These are phyloP conservation scores for Mortierella alpina DNA, from an alignment of 192 early-diverging fungal genomes.

Conservation along the genomic window DNA sequence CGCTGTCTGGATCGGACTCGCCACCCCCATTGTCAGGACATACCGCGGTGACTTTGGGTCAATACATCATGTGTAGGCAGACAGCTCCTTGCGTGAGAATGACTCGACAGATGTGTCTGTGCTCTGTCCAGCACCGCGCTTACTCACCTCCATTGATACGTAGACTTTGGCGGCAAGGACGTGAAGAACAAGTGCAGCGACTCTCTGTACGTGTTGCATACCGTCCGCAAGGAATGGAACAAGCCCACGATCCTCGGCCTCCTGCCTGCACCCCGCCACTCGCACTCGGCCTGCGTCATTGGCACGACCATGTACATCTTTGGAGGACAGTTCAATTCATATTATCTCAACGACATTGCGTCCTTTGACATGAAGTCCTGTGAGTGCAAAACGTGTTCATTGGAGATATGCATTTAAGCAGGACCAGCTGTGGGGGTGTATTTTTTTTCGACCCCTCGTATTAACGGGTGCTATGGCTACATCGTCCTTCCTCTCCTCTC, in stretches of 20 bases:
- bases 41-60: slow-evolving; percentile 47
- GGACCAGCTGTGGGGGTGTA: not conserved
- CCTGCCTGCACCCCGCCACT: slow-evolving; percentile 45
- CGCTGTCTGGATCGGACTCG: slow-evolving; percentile 16
- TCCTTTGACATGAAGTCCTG: slow-evolving; percentile 61
- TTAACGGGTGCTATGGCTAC: not conserved
- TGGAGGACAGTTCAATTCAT: slow-evolving; percentile 60
- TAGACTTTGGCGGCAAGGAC: slow-evolving; percentile 53
- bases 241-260: slow-evolving; percentile 34
- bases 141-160: not conserved
- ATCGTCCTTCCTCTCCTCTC: not conserved
- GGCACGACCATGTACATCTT: slow-evolving; percentile 65
- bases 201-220: slow-evolving; percentile 38
- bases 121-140: not conserved
- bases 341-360: slow-evolving; percentile 61
- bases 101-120: not conserved
- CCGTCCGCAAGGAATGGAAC: slow-evolving; percentile 50
- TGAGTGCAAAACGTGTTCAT: slow-evolving; percentile 30
- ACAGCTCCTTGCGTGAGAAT: not conserved
- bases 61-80: slow-evolving; percentile 52
- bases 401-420: not conserved
- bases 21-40: slow-evolving; percentile 39
- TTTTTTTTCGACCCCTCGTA: not conserved
- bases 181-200: slow-evolving; percentile 52
- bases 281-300: slow-evolving; percentile 59